Base-by-base conservation (phyloP, 129 eudicot species). In the Escallonia rubra region DNA sequence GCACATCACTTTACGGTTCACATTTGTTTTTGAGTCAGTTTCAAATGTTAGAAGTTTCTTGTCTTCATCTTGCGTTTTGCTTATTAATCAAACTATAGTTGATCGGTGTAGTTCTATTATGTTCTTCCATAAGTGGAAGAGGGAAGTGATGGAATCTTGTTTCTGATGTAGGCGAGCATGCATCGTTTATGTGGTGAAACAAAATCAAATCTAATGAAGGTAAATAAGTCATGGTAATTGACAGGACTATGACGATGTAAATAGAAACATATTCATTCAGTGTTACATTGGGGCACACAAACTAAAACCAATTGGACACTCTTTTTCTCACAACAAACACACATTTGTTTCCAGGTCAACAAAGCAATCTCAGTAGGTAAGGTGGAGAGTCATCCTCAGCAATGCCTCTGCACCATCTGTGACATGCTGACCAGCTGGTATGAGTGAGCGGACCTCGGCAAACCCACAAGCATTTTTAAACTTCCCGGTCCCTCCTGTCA, bases 401-500 rank as follows among this genome's bases (percentile, higher is more conserved):
- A 93, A 71, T 7, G 95, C 80, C 90, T 93, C 90, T 1, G 82
- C 87, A 0, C 98, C 98, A 75, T 93, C 98, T 1, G 78, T 70
- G 12, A 89, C 86, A 49, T 76, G 81, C 79, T 93, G 98, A 48
- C 96, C 98, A 4, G 95, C 78, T 0, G 98, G 98, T 58, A 93
- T 83, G 39, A 93, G 88, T 10, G 98, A 79, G 40, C 98, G 82
- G 64, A 93, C 46, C 88, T 93, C 98, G 3, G 96, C 98, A 53
- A 93, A 93, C 47, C 98, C 98, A 41, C 98, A 89, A 10, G 96
- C 96, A 16, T 89, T 82, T 72, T 83, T 69, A 39, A 86, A 93
- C 86, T 89, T 93, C 15, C 98, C 98, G 4, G 96, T 93, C 9
- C 98, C 98, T 10, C 98, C 98, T 0, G 96, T 93, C 43, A 93